Evolutionary conservation across 495 filamentous ascomycete species (phyloP).

Genomic region (Penicillium argentinense): DNA sequence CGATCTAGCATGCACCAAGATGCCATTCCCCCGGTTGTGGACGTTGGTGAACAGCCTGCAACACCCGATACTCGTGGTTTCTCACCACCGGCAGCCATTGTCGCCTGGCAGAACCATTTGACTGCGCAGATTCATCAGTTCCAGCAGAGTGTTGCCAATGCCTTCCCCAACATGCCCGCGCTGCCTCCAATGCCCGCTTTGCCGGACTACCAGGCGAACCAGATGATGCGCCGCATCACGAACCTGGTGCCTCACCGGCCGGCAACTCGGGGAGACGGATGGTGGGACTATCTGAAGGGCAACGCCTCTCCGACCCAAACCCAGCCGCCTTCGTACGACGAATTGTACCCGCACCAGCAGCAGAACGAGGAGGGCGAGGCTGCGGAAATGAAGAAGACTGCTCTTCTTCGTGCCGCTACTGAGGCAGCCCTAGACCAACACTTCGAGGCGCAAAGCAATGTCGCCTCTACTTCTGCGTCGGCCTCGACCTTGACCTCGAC

Average conservation of each 20-base stretch:
- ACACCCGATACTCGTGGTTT: slow-evolving; percentile 37
- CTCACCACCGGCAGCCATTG: slow-evolving; percentile 61
- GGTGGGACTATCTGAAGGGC: slow-evolving; percentile 67
- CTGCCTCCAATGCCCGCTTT: slow-evolving; percentile 60
- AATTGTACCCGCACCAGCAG: slow-evolving; percentile 66
- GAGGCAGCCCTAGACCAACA: slow-evolving; percentile 68
- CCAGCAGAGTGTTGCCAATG: slow-evolving; percentile 68
- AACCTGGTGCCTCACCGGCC: slow-evolving; percentile 66
- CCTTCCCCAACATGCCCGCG: slow-evolving; percentile 66
- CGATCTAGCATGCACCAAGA: slow-evolving; percentile 47
- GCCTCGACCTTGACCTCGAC: slow-evolving; percentile 4
- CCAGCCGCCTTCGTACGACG: slow-evolving; percentile 75
- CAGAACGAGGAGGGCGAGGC: slow-evolving; percentile 41
- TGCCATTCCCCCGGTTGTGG: slow-evolving; percentile 16
- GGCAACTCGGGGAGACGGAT: slow-evolving; percentile 51
- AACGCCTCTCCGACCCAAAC: slow-evolving; percentile 44
- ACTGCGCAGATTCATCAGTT: slow-evolving; percentile 76
- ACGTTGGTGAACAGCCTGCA: slow-evolving; percentile 26
- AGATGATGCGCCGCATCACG: slow-evolving; percentile 71
- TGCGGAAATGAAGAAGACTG: slow-evolving; percentile 59
- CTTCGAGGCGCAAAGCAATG: slow-evolving; percentile 58
- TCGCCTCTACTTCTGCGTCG: slow-evolving; percentile 15
- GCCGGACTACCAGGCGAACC: slow-evolving; percentile 71
- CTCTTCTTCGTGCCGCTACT: slow-evolving; percentile 58
- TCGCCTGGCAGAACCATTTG: slow-evolving; percentile 74